Percentiles rank a stretch among this genome's conserved stretches.
Evolutionary conservation across 2,329 filamentous ascomycete genomes (phyloP).

Genomic region (Magnaporthiopsis incrustans): DNA sequence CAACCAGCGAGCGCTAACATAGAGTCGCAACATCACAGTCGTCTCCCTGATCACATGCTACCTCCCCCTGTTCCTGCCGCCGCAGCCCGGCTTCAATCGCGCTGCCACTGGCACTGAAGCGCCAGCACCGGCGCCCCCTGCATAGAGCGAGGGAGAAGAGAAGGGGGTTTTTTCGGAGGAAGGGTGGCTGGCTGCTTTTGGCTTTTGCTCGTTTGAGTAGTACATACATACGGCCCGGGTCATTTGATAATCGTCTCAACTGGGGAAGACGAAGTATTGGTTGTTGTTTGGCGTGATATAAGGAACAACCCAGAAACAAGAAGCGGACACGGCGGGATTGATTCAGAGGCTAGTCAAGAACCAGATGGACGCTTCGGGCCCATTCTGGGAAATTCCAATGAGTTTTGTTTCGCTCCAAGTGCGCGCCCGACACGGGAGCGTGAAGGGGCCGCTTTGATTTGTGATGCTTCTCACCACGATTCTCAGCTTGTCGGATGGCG

Average conservation of each 20-base stretch:
- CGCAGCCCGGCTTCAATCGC: conserved; percentile 15
- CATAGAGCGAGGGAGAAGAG: conserved; percentile 6
- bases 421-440: not conserved
- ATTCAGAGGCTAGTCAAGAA: not conserved
- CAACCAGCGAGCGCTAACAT: not conserved
- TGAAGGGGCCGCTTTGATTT: not conserved
- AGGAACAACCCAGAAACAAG: not conserved
- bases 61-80: conserved; percentile 27
- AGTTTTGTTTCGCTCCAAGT: not conserved
- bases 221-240: too few species aligned
- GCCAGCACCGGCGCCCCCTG: conserved; percentile 18
- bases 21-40: conserved; percentile 14
- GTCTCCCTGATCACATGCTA: conserved; percentile 29
- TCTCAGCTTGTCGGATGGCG: not conserved
- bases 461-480: not conserved
- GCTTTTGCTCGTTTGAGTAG: not conserved
- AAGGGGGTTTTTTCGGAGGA: not conserved
- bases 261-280: not conserved
- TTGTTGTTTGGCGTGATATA: not conserved
- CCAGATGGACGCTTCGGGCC: not conserved
- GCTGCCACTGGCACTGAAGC: conserved; percentile 21
- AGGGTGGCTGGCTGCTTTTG: not conserved
- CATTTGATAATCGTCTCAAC: not conserved
- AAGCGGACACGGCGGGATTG: too few species aligned
- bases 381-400: not conserved